Evolutionary conservation across 2,329 filamentous ascomycete genomes (phyloP).

Genomic region (Botrytis hyacinthi): DNA sequence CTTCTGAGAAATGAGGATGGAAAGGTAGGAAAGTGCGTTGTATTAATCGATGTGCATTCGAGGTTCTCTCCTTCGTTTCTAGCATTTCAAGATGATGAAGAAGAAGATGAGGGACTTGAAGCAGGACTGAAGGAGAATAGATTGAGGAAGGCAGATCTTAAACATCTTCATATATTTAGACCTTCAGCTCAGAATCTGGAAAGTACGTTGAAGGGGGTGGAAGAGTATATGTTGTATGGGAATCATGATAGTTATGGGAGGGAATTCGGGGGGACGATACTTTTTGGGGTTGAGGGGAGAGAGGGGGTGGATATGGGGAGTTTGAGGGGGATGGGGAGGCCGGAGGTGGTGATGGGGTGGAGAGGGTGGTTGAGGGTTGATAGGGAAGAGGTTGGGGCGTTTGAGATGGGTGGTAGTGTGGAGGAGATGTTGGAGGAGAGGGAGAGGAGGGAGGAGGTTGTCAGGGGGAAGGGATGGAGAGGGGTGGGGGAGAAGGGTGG

Average conservation of each 20-base stretch:
- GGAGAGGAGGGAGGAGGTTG: slow-evolving; percentile 26
- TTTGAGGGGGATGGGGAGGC: slow-evolving; percentile 18
- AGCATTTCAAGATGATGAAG: neutral
- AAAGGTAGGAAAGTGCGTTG: neutral
- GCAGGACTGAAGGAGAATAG: neutral
- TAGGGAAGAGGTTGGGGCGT: slow-evolving; percentile 28
- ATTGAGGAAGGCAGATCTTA: slow-evolving; percentile 23
- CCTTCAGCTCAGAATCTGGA: slow-evolving; percentile 26
- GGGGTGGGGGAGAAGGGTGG: slow-evolving; percentile 28
- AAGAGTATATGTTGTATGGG: slow-evolving; percentile 36
- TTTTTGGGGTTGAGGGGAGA: slow-evolving; percentile 32
- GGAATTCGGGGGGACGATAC: slow-evolving; percentile 35
- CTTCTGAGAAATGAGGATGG: slow-evolving; percentile 37
- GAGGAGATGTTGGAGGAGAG: slow-evolving; percentile 36
- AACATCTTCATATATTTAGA: slow-evolving; percentile 37
- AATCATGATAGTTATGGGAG: slow-evolving; percentile 32
- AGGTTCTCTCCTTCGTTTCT: slow-evolving; percentile 51
- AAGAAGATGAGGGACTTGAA: neutral
- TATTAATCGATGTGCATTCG: slow-evolving; percentile 53
- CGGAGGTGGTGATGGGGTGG: slow-evolving; percentile 30
- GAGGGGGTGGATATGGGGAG: slow-evolving; percentile 26
- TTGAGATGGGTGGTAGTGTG: slow-evolving; percentile 32
- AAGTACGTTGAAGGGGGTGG: slow-evolving; percentile 31
- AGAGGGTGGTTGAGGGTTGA: slow-evolving; percentile 38
- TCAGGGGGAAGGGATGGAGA: slow-evolving; percentile 33